phyloP scores from a whole-genome alignment of 495 filamentous ascomycete species.

The Astrothelium subdiscretum region DNA sequence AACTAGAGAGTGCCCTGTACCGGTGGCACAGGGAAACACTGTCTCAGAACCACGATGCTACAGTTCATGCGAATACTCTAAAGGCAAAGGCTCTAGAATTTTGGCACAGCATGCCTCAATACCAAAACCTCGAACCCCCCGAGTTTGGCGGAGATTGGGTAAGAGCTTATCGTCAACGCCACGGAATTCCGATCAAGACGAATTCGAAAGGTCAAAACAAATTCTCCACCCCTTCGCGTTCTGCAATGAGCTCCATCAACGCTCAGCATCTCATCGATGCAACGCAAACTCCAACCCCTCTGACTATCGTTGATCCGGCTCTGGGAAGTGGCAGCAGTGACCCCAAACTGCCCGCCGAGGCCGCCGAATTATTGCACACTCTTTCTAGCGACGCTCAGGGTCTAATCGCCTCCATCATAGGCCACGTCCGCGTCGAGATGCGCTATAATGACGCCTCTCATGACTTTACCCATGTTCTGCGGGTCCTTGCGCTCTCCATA shows the following conservation, averaged over 20 bases:
- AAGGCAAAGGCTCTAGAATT: constrained; percentile 5
- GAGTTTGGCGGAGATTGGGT: constrained; percentile 1
- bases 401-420: constrained; percentile 37
- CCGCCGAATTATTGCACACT: not conserved
- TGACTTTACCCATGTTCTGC: constrained; percentile 69
- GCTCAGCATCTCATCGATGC: not conserved
- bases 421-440: constrained; percentile 64
- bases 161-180: not conserved
- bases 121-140: not conserved
- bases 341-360: constrained; percentile 6
- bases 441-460: constrained; percentile 71
- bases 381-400: not conserved
- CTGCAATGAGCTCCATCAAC: not conserved
- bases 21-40: not conserved
- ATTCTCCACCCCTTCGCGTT: not conserved
- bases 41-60: not conserved
- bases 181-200: not conserved
- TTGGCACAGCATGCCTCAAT: constrained; percentile 1
- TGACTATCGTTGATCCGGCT: not conserved
- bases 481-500: constrained; percentile 63
- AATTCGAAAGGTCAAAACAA: not conserved
- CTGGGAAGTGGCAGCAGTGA: not conserved
- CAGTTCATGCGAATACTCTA: constrained; percentile 1
- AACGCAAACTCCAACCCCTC: not conserved
- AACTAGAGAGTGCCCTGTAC: not conserved